Percentiles rank a stretch among this genome's conserved stretches.
phyloP scores from a whole-genome alignment of 1,284 basidiomycete species.

The Meripilus lineatus region DNA sequence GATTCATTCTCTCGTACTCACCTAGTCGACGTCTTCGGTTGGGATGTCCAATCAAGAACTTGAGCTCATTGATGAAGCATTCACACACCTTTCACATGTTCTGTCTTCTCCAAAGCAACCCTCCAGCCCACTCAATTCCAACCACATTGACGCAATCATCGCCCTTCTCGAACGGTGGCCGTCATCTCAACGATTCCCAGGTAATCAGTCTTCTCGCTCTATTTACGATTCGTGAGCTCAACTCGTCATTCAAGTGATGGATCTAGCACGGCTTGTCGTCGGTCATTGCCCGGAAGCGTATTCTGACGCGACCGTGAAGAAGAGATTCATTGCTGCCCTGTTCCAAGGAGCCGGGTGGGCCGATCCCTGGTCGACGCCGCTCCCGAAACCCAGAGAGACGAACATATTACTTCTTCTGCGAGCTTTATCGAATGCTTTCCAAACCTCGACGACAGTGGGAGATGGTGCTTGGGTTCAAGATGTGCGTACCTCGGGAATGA shows the following conservation, averaged over 20 bases:
- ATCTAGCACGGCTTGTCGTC: conserved; percentile 78
- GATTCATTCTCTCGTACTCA: conserved; percentile 8
- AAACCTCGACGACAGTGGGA: conserved; percentile 41
- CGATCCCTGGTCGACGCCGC: conserved; percentile 44
- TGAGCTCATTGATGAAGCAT: conserved; percentile 57
- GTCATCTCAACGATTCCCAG: conserved; percentile 74
- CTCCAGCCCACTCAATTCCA: conserved; percentile 31
- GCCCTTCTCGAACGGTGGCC: conserved; percentile 80
- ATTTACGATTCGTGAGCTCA: conserved; percentile 2
- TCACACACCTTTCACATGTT: conserved; percentile 58
- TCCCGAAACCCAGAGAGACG: conserved; percentile 73
- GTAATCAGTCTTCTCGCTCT: conserved; percentile 38
- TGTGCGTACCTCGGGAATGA: conserved; percentile 31
- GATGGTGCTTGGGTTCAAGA: conserved; percentile 47
- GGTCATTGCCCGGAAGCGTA: conserved; percentile 57
- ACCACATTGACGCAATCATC: conserved; percentile 61
- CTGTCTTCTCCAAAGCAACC: conserved; percentile 23
- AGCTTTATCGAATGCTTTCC: conserved; percentile 78
- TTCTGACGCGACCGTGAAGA: conserved; percentile 39
- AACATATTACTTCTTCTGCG: conserved; percentile 85
- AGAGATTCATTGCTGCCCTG: conserved; percentile 55
- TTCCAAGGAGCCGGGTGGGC: conserved; percentile 71
- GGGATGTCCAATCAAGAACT: conserved; percentile 71
- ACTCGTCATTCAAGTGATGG: conserved; percentile 54
- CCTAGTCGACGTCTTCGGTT: conserved; percentile 59